Conservation (phyloP, 2,329 filamentous ascomycete genomes). For the Neurospora crassa region DNA sequence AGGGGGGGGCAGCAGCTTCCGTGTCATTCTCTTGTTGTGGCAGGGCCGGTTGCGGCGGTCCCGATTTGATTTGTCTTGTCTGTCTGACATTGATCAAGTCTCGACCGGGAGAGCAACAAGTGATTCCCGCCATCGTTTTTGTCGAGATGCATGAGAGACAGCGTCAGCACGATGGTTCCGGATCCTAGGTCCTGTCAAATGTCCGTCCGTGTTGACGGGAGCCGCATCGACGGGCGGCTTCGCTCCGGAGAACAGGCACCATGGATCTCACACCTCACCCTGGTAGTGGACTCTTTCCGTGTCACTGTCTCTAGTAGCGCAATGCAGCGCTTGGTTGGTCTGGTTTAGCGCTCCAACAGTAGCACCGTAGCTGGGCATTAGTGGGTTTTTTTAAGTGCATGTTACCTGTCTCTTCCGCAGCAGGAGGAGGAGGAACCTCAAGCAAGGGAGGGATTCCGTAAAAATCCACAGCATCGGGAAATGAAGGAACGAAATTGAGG, state of each 20-base stretch:
- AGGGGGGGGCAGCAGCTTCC: not conserved
- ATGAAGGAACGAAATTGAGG: not conserved
- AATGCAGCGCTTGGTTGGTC: not conserved
- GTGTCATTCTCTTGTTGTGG: not conserved
- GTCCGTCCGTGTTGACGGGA: not conserved
- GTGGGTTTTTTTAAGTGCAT: not conserved
- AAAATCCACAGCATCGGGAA: not conserved
- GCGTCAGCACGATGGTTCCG: not conserved
- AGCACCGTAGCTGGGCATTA: not conserved
- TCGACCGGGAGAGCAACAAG: not conserved
- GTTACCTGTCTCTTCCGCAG: not conserved
- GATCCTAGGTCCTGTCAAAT: not conserved
- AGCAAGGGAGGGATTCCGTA: not conserved
- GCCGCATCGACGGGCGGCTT: not conserved
- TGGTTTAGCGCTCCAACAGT: not conserved
- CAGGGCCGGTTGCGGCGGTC: not conserved
- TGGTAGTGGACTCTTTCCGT: not conserved
- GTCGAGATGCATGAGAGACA: not conserved
- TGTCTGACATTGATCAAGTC: not conserved
- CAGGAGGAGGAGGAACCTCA: not conserved
- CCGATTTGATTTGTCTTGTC: not conserved
- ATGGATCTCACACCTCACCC: too few species aligned
- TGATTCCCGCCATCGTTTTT: not conserved
- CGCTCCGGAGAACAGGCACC: not conserved
- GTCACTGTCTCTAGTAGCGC: not conserved